Conservation (phyloP, 768 basidiomycete species). For the Suillus variegatus region DNA sequence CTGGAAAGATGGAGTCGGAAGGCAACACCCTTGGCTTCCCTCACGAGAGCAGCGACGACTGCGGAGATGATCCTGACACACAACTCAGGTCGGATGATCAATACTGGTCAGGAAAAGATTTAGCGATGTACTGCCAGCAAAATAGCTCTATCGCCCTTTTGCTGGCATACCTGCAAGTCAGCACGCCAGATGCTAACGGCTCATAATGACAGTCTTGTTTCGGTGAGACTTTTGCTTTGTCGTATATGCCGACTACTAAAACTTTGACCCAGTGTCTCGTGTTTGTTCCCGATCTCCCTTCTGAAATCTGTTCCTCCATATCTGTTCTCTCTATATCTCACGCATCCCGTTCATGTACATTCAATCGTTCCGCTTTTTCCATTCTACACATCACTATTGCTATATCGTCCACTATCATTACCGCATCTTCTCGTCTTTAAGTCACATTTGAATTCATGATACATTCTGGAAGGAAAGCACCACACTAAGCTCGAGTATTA, state of each 20-base stretch:
- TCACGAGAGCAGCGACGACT: conserved; percentile 32
- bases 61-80: conserved; percentile 30
- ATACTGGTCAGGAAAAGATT: conserved; percentile 78
- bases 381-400: conserved; percentile 22
- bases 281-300: conserved; percentile 31
- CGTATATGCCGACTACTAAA: background rate
- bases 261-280: conserved; percentile 17
- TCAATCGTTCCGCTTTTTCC: conserved; percentile 27
- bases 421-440: conserved; percentile 20
- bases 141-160: conserved; percentile 84
- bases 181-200: conserved; percentile 40
- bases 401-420: conserved; percentile 28
- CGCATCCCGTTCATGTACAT: conserved; percentile 28
- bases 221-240: conserved; percentile 22
- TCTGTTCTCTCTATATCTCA: conserved; percentile 16
- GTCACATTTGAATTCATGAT: conserved; percentile 21
- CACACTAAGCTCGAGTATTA: background rate
- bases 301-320: conserved; percentile 14
- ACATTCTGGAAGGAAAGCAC: conserved; percentile 10
- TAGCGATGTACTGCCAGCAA: conserved; percentile 84
- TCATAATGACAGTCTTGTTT: conserved; percentile 21
- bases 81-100: conserved; percentile 45
- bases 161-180: conserved; percentile 62
- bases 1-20: conserved; percentile 66
- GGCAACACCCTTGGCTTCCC: conserved; percentile 28